A percentile compares a stretch with the other conserved stretches of the same genome.
These are phyloP conservation scores for Colletotrichum tropicicola DNA, from an alignment of 2,329 filamentous ascomycete genomes.

Conservation along the genomic window DNA sequence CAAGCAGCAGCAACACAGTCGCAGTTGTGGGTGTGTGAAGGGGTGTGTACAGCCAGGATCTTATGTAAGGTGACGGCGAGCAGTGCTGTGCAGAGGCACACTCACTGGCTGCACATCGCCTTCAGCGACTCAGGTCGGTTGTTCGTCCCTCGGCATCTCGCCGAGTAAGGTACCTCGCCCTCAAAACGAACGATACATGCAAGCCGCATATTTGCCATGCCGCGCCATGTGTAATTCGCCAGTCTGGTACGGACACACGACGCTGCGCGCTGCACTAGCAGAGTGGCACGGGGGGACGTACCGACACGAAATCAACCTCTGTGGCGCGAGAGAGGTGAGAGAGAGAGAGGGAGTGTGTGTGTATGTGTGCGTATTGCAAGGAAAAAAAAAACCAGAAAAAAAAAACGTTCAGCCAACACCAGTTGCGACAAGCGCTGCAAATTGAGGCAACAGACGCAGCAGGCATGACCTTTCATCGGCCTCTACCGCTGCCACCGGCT, in stretches of 20 bases:
- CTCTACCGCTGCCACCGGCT: not conserved
- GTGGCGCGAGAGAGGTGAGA: no score
- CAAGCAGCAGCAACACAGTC: not conserved
- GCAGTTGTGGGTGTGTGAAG: not conserved
- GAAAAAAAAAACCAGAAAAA: no score
- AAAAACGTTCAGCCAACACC: not conserved
- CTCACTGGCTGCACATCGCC: not conserved
- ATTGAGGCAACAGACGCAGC: not conserved
- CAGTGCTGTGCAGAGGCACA: not conserved
- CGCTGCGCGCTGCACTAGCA: not conserved
- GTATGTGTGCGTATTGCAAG: no score
- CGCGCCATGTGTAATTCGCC: constrained; percentile 10
- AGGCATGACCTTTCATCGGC: not conserved
- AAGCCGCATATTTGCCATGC: constrained; percentile 9
- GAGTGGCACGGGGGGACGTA: constrained; percentile 6
- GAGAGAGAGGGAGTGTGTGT: no score
- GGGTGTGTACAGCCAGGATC: not conserved
- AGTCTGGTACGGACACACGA: not conserved
- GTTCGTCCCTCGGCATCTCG: not conserved
- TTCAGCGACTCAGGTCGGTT: not conserved
- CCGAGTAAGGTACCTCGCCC: constrained; percentile 3
- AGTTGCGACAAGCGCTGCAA: not conserved
- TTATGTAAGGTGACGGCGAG: not conserved
- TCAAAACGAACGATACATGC: constrained; percentile 2
- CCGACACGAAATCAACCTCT: constrained; percentile 1